Percentiles rank a stretch among this genome's conserved stretches.
Evolutionary conservation across 2,329 filamentous ascomycete genomes (phyloP).

Genomic region (Cercospora zeae-maydis): DNA sequence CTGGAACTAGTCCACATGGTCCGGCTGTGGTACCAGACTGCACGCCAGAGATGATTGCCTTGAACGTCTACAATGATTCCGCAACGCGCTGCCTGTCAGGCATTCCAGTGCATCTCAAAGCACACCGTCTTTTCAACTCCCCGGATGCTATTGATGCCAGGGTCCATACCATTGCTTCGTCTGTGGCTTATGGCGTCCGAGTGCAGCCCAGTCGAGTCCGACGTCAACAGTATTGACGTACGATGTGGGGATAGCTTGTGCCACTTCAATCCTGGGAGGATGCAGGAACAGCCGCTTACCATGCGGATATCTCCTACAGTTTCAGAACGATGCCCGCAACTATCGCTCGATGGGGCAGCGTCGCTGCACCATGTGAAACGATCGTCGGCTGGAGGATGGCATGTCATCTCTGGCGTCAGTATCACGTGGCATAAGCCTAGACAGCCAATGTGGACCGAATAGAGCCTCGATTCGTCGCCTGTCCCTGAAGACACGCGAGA

Average conservation of each 20-base stretch:
- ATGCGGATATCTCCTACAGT: background rate
- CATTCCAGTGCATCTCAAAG: background rate
- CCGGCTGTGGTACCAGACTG: background rate
- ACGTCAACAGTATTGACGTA: no score
- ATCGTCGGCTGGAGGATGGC: background rate
- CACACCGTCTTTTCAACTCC: background rate
- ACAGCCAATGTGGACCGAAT: background rate
- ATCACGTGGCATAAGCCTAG: background rate
- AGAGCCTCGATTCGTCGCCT: background rate
- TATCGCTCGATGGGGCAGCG: background rate
- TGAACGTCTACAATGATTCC: no score
- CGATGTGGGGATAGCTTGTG: background rate
- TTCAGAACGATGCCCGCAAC: background rate
- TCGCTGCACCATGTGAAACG: background rate
- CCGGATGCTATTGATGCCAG: no score
- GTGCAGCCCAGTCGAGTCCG: no score
- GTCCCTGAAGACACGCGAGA: background rate
- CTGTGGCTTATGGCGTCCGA: no score
- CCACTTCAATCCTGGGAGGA: background rate
- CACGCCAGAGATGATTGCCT: background rate
- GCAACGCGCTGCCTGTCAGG: no score
- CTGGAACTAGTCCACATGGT: background rate
- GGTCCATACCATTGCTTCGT: no score
- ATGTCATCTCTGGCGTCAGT: background rate
- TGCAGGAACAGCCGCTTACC: background rate